These are phyloP conservation scores for Plasmodium falciparum DNA, from an alignment of 169 alveolate species.

Conservation along the genomic window DNA sequence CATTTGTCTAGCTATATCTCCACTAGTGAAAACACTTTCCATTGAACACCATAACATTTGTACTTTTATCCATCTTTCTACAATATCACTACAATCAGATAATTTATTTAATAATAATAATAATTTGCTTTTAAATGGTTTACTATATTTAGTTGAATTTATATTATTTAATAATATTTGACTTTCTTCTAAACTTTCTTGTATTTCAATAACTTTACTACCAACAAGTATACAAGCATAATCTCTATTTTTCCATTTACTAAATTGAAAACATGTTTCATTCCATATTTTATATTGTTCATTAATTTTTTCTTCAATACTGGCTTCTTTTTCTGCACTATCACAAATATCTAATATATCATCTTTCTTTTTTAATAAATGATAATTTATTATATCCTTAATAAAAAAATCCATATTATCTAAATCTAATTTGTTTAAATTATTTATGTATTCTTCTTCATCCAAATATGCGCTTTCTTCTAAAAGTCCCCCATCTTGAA, in stretches of 20 bases:
- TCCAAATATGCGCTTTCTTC: conserved; percentile 37
- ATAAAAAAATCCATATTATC: conserved; percentile 75
- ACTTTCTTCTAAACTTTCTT: conserved; percentile 95
- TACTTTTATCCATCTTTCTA: conserved; percentile 97
- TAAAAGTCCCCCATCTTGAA: conserved; percentile 19
- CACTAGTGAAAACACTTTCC: conserved; percentile 98
- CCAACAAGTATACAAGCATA: conserved; percentile 91
- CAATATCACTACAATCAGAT: conserved; percentile 95
- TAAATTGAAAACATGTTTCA: conserved; percentile 93
- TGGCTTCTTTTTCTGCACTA: conserved; percentile 96
- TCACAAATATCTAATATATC: conserved; percentile 97
- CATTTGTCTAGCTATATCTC: conserved; percentile 98
- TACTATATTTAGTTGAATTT: conserved; percentile 94
- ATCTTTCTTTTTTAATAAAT: conserved; percentile 85
- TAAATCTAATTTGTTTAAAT: conserved; percentile 64
- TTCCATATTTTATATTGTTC: conserved; percentile 95
- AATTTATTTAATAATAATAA: conserved; percentile 89
- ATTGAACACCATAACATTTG: conserved; percentile 97
- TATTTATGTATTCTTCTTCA: conserved; percentile 62
- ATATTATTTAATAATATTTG: conserved; percentile 92
- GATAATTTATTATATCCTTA: conserved; percentile 69
- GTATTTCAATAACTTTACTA: conserved; percentile 92
- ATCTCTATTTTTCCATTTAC: conserved; percentile 92
- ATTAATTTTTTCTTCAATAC: conserved; percentile 92
- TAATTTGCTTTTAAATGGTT: conserved; percentile 94